These are phyloP conservation scores for Aulographum hederae DNA, from an alignment of 2,329 filamentous ascomycete genomes.

Conservation along the genomic window DNA sequence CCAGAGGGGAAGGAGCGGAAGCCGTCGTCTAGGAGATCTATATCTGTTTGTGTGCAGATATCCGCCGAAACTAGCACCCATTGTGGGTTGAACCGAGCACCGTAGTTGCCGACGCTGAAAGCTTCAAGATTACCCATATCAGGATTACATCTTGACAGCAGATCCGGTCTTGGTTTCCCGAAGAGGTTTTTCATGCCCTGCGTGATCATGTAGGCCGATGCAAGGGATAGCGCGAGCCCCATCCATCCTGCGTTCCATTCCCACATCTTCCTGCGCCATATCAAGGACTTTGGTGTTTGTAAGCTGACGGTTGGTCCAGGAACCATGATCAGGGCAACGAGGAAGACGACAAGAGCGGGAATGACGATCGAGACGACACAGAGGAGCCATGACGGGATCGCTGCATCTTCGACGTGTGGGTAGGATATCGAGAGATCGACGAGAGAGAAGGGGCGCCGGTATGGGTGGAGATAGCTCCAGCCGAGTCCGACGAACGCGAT, in stretches of 20 bases:
- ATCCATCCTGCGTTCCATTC: constrained; percentile 42
- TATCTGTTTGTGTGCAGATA: constrained; percentile 33
- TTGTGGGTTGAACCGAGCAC: not conserved
- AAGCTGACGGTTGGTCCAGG: constrained; percentile 16
- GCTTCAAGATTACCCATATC: constrained; percentile 13
- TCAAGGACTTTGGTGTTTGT: constrained; percentile 25
- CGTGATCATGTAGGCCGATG: constrained; percentile 38
- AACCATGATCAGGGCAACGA: constrained; percentile 40
- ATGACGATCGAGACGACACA: constrained; percentile 29
- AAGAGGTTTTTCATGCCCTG: constrained; percentile 38
- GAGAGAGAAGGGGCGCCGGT: constrained; percentile 38
- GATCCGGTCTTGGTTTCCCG: constrained; percentile 39
- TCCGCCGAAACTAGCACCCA: constrained; percentile 21
- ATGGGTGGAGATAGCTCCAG: constrained; percentile 34
- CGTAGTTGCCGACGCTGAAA: constrained; percentile 14
- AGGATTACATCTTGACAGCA: constrained; percentile 36
- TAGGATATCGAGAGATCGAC: constrained; percentile 38
- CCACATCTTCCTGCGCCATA: constrained; percentile 39
- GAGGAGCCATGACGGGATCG: constrained; percentile 31
- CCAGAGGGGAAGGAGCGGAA: constrained; percentile 41
- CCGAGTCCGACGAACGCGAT: constrained; percentile 31
- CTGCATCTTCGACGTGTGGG: constrained; percentile 36
- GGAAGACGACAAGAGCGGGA: constrained; percentile 30
- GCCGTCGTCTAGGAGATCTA: constrained; percentile 35
- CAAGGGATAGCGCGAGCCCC: constrained; percentile 35